Conservation (phyloP, 441 rosid species). For the Geranium incanum region DNA sequence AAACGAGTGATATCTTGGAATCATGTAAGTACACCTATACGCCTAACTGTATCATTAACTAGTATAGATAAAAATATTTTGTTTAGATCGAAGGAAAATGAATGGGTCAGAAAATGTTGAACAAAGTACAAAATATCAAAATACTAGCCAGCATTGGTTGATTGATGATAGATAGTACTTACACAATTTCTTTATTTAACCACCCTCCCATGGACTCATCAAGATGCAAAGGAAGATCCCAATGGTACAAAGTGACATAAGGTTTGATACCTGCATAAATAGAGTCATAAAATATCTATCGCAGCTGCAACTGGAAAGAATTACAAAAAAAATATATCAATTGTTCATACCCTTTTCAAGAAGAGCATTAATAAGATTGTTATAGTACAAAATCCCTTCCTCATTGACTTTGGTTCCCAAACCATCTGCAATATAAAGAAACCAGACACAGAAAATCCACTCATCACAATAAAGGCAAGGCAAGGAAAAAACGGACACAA, state of each 20-base stretch:
- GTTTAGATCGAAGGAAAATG: not conserved
- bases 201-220: conserved; percentile 74
- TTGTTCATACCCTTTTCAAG: conserved; percentile 57
- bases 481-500: not conserved
- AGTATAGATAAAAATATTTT: not conserved
- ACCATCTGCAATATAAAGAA: conserved; percentile 51
- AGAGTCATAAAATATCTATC: conserved; percentile 17
- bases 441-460: not conserved
- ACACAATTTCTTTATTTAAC: conserved; percentile 69
- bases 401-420: conserved; percentile 60
- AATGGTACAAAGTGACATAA: conserved; percentile 70
- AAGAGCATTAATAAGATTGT: conserved; percentile 68
- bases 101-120: not conserved
- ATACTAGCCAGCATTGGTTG: not conserved
- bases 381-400: conserved; percentile 77
- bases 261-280: conserved; percentile 62
- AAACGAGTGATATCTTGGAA: not conserved
- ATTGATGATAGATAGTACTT: conserved; percentile 27
- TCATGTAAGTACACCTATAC: not conserved
- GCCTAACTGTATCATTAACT: not conserved
- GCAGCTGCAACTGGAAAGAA: conserved; percentile 17
- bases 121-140: not conserved
- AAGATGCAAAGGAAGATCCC: conserved; percentile 96
- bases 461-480: not conserved
- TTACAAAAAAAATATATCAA: conserved; percentile 10